phyloP scores from a whole-genome alignment of 805 yeast genomes.

The Brettanomyces anomalus region DNA sequence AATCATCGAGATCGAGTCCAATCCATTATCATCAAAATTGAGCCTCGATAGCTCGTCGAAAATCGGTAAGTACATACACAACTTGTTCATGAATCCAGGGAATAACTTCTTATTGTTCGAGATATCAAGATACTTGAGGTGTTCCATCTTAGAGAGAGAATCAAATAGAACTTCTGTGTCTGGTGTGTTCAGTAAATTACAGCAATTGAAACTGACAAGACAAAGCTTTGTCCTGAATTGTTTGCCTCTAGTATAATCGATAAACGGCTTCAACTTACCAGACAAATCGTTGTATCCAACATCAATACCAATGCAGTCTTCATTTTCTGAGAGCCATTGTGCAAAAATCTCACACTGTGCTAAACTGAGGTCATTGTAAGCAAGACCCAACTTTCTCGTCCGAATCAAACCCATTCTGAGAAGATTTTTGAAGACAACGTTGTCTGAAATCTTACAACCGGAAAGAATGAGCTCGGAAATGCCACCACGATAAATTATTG shows the following conservation, averaged over 20 bases:
- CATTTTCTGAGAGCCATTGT: constrained; percentile 44
- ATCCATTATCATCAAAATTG: constrained; percentile 61
- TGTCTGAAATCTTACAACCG: constrained; percentile 60
- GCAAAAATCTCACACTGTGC: constrained; percentile 51
- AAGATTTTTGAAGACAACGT: constrained; percentile 40
- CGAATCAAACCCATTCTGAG: constrained; percentile 47
- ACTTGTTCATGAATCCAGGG: constrained; percentile 47
- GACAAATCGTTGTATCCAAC: constrained; percentile 73
- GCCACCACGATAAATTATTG: constrained; percentile 61
- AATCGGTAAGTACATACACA: constrained; percentile 59
- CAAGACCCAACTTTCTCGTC: constrained; percentile 66
- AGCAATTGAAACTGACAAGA: constrained; percentile 56
- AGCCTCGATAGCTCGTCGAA: constrained; percentile 56
- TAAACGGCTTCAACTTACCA: constrained; percentile 27
- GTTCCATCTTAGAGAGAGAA: constrained; percentile 42
- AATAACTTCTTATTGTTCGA: constrained; percentile 62
- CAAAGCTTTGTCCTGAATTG: constrained; percentile 20
- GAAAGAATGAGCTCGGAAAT: constrained; percentile 72
- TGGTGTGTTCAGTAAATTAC: constrained; percentile 45
- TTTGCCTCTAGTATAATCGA: constrained; percentile 21
- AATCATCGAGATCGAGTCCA: constrained; percentile 46
- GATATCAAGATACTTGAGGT: constrained; percentile 64
- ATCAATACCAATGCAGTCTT: constrained; percentile 61
- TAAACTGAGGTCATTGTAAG: constrained; percentile 55
- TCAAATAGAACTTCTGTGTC: constrained; percentile 42